Evolutionary conservation across 2,329 filamentous ascomycete species (phyloP), one percentile per base, ranked within the genome.

Genomic region (Pseudogymnoascus pannorum): DNA sequence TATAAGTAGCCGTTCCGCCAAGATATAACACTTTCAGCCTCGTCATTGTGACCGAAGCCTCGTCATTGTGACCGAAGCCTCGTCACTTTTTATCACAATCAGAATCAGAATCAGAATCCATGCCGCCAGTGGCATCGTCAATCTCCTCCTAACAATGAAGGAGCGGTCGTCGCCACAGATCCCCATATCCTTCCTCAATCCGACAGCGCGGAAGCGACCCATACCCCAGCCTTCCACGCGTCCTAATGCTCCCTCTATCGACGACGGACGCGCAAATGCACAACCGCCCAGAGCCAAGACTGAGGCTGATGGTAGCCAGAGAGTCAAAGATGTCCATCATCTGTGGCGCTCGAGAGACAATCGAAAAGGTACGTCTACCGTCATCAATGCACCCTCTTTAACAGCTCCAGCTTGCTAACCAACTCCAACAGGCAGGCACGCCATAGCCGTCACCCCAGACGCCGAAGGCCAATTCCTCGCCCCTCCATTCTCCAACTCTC

Each of bases 141-240:
- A 7, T 4, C 31, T 33, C 18, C 40, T 44, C 40, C 11, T 24
- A 24, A 6, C 40, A 44, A 44, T 44, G 40, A 24, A 24, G 40
- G 40, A 44, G 40, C n/a, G n/a, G n/a, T n/a, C n/a, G n/a, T 44
- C 5, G 40, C 14, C 40, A 6, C 11, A 11, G 2, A 44, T 44
- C 40, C 77, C 79, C 8, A 64, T 81, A 20, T 61, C 69, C 1
- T 81, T 79, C 64, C 70, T 82, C 42, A 81, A 82, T 64, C 79
- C 80, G 4, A 83, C 80, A 42, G 59, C 61, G 64, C 61, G 68
- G 69, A 61, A 61, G 18, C 63, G 59, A 42, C 58, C 63, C 35
- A 20, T 64, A 12, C 22, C 58, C 35, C 59, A 20, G n/a, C 38
- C 65, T 12, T n/a, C 4, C 18, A 6, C 40, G 12, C 18, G 40